Base-by-base conservation (phyloP, 176 grass and related monocot species). In the Echinochloa phyllopogon region DNA sequence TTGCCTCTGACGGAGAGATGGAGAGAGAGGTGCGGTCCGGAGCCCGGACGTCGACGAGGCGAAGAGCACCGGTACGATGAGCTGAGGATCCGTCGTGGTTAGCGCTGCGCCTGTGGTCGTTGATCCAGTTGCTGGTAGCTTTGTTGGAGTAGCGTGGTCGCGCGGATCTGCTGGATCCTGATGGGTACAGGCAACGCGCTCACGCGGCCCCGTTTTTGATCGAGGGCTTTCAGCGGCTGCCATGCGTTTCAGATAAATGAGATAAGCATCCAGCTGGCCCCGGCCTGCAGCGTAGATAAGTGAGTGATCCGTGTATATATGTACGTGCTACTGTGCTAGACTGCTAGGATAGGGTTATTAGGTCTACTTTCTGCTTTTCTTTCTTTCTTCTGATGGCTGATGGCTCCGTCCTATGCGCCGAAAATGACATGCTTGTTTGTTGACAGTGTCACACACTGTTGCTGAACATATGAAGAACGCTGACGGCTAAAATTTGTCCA, bases 351-450 rank as follows among this genome's bases (percentile, higher is more conserved):
- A 74, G 74, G 79, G n/a, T n/a, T n/a, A 33, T 79, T 53, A 83
- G 80, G 80, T 67, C 17, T 83, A 61, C 12, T 38, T 56, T 25
- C 56, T 77, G 21, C 47, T 37, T 82, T 64, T 63, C 17, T 39
- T 14, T 48, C 70, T 75, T 76, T 40, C 52, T 18, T 64, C 39
- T 53, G 76, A 69, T 40, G 9, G 38, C 56, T 65, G 65, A 82
- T 77, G 59, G 56, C 69, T 21, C 74, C 69, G 8, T 69, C 56
- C 41, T 79, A 40, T 42, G 38, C 29, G 64, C 59, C 10, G 84
- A 87, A 59, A 79, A 87, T 50, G 89, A 79, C 74, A 15, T 66
- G 79, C 18, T 53, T 83, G 50, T 59, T 60, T 33, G 88, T 66
- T 83, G 40, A 74, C 43, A 75, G 29, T 17, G 37, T 57, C 65